These are phyloP conservation scores for Aspergillus egyptiacus DNA, from an alignment of 495 filamentous ascomycete species.

Conservation along the genomic window DNA sequence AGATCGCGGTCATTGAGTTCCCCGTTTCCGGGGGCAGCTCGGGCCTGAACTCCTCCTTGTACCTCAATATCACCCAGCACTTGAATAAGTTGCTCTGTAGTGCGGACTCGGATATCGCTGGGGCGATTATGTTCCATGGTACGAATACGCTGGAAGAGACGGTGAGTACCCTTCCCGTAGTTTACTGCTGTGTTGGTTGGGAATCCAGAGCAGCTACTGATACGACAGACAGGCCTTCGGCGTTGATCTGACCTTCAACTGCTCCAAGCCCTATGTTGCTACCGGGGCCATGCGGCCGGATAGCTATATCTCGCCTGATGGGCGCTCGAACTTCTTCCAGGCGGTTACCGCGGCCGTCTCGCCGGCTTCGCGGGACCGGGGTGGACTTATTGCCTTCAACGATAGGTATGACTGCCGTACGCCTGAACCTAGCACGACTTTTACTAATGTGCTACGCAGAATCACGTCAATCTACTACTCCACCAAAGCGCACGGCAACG, in stretches of 20 bases:
- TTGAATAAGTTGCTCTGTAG: background rate
- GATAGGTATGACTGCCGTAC: background rate
- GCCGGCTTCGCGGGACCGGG: background rate
- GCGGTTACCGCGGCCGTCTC: background rate
- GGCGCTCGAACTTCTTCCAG: constrained; percentile 1
- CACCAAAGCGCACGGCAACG: background rate
- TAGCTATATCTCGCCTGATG: background rate
- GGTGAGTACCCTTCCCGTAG: background rate
- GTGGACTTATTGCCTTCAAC: background rate
- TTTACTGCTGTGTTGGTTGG: no score
- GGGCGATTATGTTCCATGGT: constrained; percentile 1
- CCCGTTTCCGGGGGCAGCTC: background rate
- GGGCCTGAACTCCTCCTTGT: background rate
- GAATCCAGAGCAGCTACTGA: no score
- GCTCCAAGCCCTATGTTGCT: background rate
- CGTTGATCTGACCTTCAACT: constrained; percentile 1
- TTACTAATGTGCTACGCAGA: background rate
- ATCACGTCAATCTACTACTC: constrained; percentile 1
- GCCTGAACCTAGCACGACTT: background rate
- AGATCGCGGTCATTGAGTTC: background rate
- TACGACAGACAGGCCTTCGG: background rate
- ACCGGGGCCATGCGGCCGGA: constrained; percentile 1
- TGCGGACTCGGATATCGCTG: background rate
- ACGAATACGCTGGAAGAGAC: constrained; percentile 1
- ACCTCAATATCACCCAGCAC: background rate